phyloP scores from a whole-genome alignment of 495 filamentous ascomycete species.

The Aspergillus asperescens region DNA sequence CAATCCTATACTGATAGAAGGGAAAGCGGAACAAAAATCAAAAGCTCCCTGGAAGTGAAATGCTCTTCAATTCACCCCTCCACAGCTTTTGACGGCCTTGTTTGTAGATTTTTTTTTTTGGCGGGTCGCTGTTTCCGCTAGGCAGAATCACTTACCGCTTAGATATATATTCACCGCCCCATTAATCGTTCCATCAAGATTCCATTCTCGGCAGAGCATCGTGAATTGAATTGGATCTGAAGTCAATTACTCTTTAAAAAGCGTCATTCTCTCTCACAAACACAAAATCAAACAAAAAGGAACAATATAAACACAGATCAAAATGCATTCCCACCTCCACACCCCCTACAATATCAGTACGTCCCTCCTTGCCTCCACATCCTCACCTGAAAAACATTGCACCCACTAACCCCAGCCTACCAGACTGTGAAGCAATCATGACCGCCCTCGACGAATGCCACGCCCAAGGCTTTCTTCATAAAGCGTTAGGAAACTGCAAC shows the following conservation, averaged over 20 bases:
- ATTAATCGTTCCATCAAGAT: neutral
- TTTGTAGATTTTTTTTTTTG: conserved; percentile 33
- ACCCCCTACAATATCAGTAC: conserved; percentile 83
- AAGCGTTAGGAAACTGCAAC: conserved; percentile 84
- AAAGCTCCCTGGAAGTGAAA: neutral
- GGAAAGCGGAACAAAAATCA: neutral
- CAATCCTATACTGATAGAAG: neutral
- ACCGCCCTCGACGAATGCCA: conserved; percentile 91
- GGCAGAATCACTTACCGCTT: conserved; percentile 29
- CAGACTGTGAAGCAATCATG: conserved; percentile 94
- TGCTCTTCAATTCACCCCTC: conserved; percentile 1
- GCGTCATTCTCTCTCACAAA: neutral
- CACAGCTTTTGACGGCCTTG: neutral
- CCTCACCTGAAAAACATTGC: neutral
- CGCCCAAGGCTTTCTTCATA: conserved; percentile 83
- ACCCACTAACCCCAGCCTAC: neutral
- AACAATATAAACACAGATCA: neutral
- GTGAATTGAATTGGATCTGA: no score
- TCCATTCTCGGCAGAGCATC: neutral
- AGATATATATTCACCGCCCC: conserved; percentile 34
- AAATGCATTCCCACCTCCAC: conserved; percentile 95
- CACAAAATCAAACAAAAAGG: neutral
- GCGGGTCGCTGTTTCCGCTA: conserved; percentile 13
- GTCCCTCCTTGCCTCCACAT: conserved; percentile 15
- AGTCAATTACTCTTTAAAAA: no score